Evolutionary conservation across 257 asterid genomes (phyloP), one percentile per base, ranked within the genome.

Genomic region (Forsythia suspensa): DNA sequence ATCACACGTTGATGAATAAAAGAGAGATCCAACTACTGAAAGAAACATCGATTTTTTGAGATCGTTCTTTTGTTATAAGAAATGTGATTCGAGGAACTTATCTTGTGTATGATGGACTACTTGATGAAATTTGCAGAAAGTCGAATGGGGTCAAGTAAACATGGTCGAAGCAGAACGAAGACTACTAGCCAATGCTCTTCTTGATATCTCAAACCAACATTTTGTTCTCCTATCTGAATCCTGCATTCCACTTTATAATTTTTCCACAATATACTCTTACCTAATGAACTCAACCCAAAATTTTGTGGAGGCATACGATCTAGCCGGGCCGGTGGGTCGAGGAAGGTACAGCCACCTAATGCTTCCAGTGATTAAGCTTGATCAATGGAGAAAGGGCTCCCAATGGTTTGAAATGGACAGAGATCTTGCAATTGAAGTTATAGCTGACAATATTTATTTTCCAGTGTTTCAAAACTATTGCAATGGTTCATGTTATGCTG

Each of bases 121-220:
- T 29, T 29, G 34, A 29, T 29, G 21, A 24, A 63, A 36, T 44
- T 67, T 85, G 85, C 88, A 95, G 98, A 83, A 73, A 73, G 98
- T 95, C 0, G 59, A 75, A 66, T 95, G 99, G 99, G 99, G 99
- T 0, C 68, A 88, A 0, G 89, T 86, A 4, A 91, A 89, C 85
- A 95, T 95, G 99, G 74, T 95, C 7, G 98, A 93, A 84, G 99
- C 98, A 3, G 99, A 95, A 79, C 76, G 98, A 2, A 85, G 99
- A 42, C 16, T 95, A 57, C 81, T 95, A 29, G 99, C 97, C 11
- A 88, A 95, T 71, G 98, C 99, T 1, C 96, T 95, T 57, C 91
- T 95, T 13, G 99, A 95, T 74, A 59, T 89, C 68, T 93, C 98
- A 7, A 95, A 95, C 81, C 91, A 92, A 78, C 86, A 84, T 51